phyloP scores from a whole-genome alignment of 352 stramenopile genomes.

The Plasmopara muralis region DNA sequence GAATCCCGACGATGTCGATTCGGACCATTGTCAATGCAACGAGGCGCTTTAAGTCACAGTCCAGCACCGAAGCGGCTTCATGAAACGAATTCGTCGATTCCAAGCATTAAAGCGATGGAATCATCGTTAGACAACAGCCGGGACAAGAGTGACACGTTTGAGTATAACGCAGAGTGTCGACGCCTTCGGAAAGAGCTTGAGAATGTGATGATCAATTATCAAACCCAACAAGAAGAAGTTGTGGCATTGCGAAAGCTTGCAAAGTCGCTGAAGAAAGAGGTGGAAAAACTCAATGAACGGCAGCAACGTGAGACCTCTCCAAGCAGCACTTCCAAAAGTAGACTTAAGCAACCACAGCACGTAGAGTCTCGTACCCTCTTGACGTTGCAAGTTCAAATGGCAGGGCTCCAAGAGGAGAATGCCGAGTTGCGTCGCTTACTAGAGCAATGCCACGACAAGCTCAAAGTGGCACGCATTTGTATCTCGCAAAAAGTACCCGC shows the following conservation, averaged over 20 bases:
- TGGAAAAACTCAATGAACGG: slow-evolving; percentile 33
- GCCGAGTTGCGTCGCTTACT: slow-evolving; percentile 20
- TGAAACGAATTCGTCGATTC: slow-evolving; percentile 3
- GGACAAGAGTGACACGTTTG: slow-evolving; percentile 3
- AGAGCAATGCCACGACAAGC: slow-evolving; percentile 8
- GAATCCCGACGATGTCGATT: background rate
- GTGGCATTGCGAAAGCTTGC: slow-evolving; percentile 47
- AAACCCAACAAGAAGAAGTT: slow-evolving; percentile 54
- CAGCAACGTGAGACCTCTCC: slow-evolving; percentile 6
- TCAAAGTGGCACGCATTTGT: slow-evolving; percentile 8
- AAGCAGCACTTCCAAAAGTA: background rate
- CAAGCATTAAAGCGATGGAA: slow-evolving; percentile 6
- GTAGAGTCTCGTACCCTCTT: slow-evolving; percentile 26
- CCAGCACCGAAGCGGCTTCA: slow-evolving; percentile 10
- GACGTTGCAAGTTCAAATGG: slow-evolving; percentile 32
- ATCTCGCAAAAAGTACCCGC: slow-evolving; percentile 22
- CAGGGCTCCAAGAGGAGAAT: slow-evolving; percentile 42
- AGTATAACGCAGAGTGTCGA: slow-evolving; percentile 28
- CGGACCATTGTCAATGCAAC: background rate
- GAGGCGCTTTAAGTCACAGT: background rate
- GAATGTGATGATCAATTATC: slow-evolving; percentile 34
- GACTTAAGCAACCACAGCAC: background rate
- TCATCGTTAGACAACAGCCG: background rate
- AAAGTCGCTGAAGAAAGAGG: slow-evolving; percentile 47
- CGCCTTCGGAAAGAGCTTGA: slow-evolving; percentile 45